Conservation (phyloP, 805 yeast species). For the Kluyveromyces wickerhamii region DNA sequence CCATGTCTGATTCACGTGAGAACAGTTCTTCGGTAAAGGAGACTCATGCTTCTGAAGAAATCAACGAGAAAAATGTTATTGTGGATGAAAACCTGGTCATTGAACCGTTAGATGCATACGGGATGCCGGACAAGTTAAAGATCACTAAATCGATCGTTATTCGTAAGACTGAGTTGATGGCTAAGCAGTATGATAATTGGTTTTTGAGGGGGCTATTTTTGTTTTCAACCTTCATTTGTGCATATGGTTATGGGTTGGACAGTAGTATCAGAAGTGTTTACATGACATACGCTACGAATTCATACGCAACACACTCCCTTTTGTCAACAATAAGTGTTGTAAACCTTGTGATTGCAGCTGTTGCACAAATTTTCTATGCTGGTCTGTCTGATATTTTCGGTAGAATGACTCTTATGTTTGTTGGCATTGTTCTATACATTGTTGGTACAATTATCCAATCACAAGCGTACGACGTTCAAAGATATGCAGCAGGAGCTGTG, state of each 20-base stretch:
- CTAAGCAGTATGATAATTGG: slow-evolving; percentile 35
- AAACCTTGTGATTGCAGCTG: slow-evolving; percentile 47
- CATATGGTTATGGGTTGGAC: slow-evolving; percentile 49
- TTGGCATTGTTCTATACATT: slow-evolving; percentile 42
- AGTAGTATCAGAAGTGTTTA: slow-evolving; percentile 40
- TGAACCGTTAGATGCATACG: slow-evolving; percentile 6
- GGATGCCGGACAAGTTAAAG: slow-evolving; percentile 9
- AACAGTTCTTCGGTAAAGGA: no score
- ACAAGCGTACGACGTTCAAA: slow-evolving; percentile 44
- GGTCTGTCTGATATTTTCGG: slow-evolving; percentile 51
- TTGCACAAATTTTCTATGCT: slow-evolving; percentile 48
- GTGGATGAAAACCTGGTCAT: slow-evolving; percentile 1
- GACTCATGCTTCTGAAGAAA: no score
- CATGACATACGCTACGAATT: slow-evolving; percentile 45
- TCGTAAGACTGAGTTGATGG: slow-evolving; percentile 41
- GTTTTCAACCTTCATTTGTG: slow-evolving; percentile 39
- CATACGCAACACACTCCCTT: slow-evolving; percentile 42
- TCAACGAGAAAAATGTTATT: neutral
- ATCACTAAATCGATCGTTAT: slow-evolving; percentile 36
- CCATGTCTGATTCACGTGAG: no score
- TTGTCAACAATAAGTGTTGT: slow-evolving; percentile 45
- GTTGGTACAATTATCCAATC: slow-evolving; percentile 52
- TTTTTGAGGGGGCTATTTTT: slow-evolving; percentile 32
- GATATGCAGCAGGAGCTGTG: slow-evolving; percentile 51
- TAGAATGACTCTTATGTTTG: slow-evolving; percentile 37